Evolutionary conservation across 176 grass and related monocot genomes (phyloP).

Genomic region (Aegilops longissima): DNA sequence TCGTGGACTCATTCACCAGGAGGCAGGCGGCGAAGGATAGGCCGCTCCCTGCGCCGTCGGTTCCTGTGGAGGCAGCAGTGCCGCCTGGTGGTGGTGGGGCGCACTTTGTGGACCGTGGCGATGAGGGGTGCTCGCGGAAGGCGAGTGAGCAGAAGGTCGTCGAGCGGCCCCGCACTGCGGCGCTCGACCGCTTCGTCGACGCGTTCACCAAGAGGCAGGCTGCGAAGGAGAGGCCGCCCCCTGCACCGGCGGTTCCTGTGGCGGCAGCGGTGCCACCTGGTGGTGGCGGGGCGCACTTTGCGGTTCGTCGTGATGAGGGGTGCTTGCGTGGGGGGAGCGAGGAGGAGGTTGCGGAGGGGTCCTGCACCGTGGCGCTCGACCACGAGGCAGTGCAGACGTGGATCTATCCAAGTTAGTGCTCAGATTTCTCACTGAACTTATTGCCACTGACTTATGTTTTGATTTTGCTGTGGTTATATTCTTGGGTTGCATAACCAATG

Average conservation of each 20-base stretch:
- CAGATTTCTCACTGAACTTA: neutral
- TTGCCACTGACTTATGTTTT: neutral
- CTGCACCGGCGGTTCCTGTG: neutral
- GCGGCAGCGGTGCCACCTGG: neutral
- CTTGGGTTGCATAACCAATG: neutral
- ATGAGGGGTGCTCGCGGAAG: neutral
- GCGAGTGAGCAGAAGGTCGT: neutral
- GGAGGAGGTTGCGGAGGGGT: neutral
- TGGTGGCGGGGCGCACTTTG: neutral
- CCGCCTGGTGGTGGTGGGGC: neutral
- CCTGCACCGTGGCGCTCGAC: constrained; percentile 48
- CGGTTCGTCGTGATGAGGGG: neutral
- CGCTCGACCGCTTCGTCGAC: constrained; percentile 67
- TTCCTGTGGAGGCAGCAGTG: neutral
- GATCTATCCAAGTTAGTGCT: constrained; percentile 78
- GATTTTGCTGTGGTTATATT: constrained; percentile 9
- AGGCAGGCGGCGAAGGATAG: constrained; percentile 38
- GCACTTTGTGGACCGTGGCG: neutral
- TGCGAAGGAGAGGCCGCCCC: constrained; percentile 15
- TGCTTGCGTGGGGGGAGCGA: neutral
- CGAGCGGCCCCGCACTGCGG: constrained; percentile 8
- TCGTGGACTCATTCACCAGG: constrained; percentile 52
- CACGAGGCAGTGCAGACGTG: constrained; percentile 71
- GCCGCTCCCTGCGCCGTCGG: neutral
- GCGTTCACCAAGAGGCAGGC: constrained; percentile 43